A percentile compares a stretch with the other conserved stretches of the same genome.
These are phyloP conservation scores for Neurospora pannonica DNA, from an alignment of 495 filamentous ascomycete species.

Conservation along the genomic window DNA sequence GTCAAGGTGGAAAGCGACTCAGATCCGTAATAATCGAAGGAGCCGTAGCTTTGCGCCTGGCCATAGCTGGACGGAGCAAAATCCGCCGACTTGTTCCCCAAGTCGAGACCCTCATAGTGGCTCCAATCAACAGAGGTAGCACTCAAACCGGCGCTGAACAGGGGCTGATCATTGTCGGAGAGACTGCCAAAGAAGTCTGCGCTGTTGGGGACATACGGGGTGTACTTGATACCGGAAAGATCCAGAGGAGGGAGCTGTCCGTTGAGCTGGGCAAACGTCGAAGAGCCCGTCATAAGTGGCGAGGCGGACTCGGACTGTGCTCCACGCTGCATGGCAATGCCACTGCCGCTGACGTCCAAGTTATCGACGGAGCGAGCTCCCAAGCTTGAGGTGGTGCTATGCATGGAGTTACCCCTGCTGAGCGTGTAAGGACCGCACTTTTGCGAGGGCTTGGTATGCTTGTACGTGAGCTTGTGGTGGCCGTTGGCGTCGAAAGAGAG, in stretches of 20 bases:
- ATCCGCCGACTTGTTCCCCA: conserved; percentile 36
- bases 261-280: conserved; percentile 49
- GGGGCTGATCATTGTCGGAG: conserved; percentile 54
- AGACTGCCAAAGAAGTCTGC: conserved; percentile 42
- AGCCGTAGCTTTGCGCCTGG: conserved; percentile 59
- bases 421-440: conserved; percentile 80
- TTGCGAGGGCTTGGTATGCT: conserved; percentile 78
- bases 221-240: conserved; percentile 43
- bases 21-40: conserved; percentile 51
- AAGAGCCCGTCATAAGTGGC: conserved; percentile 49
- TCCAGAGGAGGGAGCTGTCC: conserved; percentile 58
- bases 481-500: conserved; percentile 85
- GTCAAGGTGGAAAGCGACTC: conserved; percentile 46
- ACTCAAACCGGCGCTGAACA: conserved; percentile 56
- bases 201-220: conserved; percentile 43
- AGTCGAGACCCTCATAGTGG: conserved; percentile 54
- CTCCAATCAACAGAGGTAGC: conserved; percentile 66
- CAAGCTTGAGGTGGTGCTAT: conserved; percentile 40
- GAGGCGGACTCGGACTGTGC: conserved; percentile 66
- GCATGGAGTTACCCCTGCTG: conserved; percentile 61
- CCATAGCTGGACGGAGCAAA: conserved; percentile 58
- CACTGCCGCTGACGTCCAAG: conserved; percentile 23
- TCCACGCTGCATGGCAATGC: conserved; percentile 30
- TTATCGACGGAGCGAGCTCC: conserved; percentile 64
- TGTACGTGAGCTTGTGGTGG: conserved; percentile 87